Evolutionary conservation across 495 filamentous ascomycete species (phyloP), one percentile per base, ranked within the genome.

Genomic region (Aspergillus sclerotiicarbonarius): DNA sequence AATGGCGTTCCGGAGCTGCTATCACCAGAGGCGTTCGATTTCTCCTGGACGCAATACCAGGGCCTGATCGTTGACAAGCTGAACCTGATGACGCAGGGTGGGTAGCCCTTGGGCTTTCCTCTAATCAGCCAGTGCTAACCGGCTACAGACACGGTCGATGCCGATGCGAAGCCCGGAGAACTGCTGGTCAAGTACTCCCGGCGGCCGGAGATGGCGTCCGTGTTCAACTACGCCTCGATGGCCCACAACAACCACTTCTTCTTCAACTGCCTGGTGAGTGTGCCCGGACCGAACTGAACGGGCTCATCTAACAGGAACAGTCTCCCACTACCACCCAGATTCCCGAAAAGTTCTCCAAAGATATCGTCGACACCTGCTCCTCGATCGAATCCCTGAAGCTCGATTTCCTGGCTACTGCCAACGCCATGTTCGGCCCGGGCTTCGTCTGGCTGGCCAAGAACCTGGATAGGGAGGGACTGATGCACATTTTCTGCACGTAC

Each of bases 191-290:
- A 81, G 59, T 87, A 87, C 62, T 90, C 94, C 50, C 88, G 91
- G 65, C 84, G 93, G 59, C 84, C 92, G 32, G 77, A 82, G 54
- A 76, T 81, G 59, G 94, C 95, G 43, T 75, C 84, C 57, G 76
- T 88, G 60, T 98, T 98, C 84, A 98, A 98, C 80, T 84, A 93
- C 67, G 94, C 94, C 68, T 92, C 87, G 60, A 96, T 96, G 88
- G 90, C 91, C 54, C 87, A 90, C 78, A 97, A 98, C 83, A 97
- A 97, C 80, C 85, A 94, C 72, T 89, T 94, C 75, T 98, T 96
- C 86, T 98, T 98, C 82, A 76, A 80, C 62, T 74, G 80, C 65
- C 71, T 90, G 62, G 82, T 85, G 57, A 48, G 13, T 25, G 15
- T 29, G 20, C 29, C 37, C 37, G 37, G 37, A 41, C 10, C 5